Evolutionary conservation across 345 rosid species (phyloP).

Genomic region (Barbarea vulgaris): DNA sequence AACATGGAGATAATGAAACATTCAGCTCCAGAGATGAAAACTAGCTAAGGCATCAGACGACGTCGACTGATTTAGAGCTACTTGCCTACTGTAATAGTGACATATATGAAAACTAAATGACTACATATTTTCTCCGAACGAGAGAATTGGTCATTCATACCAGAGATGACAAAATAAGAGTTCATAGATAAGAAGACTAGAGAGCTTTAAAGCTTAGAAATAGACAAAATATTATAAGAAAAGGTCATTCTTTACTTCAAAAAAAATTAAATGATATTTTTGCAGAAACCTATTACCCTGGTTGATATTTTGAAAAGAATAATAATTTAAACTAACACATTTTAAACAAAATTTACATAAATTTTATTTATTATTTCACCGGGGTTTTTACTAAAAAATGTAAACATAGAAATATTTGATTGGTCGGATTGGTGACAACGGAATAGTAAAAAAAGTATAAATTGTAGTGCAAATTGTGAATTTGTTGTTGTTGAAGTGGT

Average conservation of each 20-base stretch:
- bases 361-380: background rate
- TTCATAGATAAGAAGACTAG: background rate
- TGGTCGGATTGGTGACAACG: too few species aligned
- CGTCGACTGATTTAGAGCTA: conserved; percentile 14
- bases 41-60: conserved; percentile 11
- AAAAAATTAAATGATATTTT: background rate
- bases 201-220: background rate
- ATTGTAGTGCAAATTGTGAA: too few species aligned
- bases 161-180: background rate
- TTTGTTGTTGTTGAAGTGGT: too few species aligned
- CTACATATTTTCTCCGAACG: background rate
- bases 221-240: background rate
- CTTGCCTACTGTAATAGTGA: background rate
- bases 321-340: background rate
- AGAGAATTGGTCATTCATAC: background rate
- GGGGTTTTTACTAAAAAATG: background rate
- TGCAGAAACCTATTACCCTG: background rate
- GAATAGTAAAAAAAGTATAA: too few species aligned
- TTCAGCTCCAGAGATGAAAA: background rate
- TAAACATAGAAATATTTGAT: background rate
- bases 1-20: background rate
- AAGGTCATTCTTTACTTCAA: background rate
- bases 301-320: background rate
- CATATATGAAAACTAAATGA: background rate
- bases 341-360: background rate